These are phyloP conservation scores for Nakaseomyces kungkrabaensis DNA, from an alignment of 1,139 yeast genomes.

Conservation along the genomic window DNA sequence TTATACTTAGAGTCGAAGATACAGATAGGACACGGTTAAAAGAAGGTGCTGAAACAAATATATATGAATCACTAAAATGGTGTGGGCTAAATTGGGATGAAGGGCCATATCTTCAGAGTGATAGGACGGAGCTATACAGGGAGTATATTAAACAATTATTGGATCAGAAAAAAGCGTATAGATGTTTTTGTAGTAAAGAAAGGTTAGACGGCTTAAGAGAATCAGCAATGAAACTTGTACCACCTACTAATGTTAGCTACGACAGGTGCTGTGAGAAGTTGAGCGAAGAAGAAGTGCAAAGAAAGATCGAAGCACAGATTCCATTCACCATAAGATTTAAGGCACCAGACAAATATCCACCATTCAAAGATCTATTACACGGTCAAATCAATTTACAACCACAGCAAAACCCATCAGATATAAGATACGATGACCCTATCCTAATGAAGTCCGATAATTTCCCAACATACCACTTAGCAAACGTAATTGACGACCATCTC, in stretches of 20 bases:
- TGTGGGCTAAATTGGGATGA: constrained; percentile 71
- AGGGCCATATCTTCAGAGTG: constrained; percentile 81
- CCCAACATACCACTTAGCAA: constrained; percentile 96
- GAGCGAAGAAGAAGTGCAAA: constrained; percentile 35
- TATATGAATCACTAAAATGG: constrained; percentile 70
- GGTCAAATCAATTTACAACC: constrained; percentile 72
- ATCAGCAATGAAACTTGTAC: constrained; percentile 63
- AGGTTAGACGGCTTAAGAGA: constrained; percentile 57
- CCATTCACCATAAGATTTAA: constrained; percentile 48
- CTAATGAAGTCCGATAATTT: constrained; percentile 81
- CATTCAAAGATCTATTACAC: constrained; percentile 62
- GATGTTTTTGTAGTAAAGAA: constrained; percentile 81
- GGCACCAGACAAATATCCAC: constrained; percentile 62
- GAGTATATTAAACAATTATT: constrained; percentile 48
- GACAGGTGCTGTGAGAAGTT: constrained; percentile 65
- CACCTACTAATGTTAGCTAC: constrained; percentile 88
- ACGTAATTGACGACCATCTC: constrained; percentile 86
- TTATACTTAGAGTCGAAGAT: constrained; percentile 77
- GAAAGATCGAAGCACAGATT: constrained; percentile 27
- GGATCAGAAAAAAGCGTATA: constrained; percentile 63
- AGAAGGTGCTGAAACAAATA: constrained; percentile 70
- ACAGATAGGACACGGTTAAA: constrained; percentile 78
- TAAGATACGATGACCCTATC: constrained; percentile 82
- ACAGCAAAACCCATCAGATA: constrained; percentile 58
- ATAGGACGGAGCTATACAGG: constrained; percentile 55